Base-by-base conservation (phyloP, 2,329 filamentous ascomycete genomes). In the Lachnellula cervina region DNA sequence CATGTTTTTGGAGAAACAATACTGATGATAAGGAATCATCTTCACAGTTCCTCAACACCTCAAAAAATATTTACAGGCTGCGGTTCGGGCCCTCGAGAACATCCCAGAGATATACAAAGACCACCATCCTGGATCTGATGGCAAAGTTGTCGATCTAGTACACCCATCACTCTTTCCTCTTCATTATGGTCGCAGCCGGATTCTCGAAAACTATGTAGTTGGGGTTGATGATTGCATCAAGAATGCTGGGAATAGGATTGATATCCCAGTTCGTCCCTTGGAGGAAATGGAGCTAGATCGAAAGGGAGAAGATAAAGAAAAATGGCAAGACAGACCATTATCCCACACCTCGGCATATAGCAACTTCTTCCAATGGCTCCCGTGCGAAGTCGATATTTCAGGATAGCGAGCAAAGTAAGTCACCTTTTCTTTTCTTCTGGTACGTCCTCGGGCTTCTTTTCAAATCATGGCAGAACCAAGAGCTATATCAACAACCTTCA, bases 121-220 rank as follows among this genome's bases (percentile, higher is more conserved):
- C 66, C 88, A 79, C 77, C 81, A 87, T 67, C 84, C 84, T 0
- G 73, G 77, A 2, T 82, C 79, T 0, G 71, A 82, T 34, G 68
- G 72, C 0, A 77, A 76, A 56, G 82, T 88, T 1, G 75, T 85
- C 0, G 79, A 88, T 64, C 70, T 88, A 1, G 76, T 88, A 4
- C 78, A 88, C 59, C 83, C 84, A 1, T 87, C 82, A 0, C 72
- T 88, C 5, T 88, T 78, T 59, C 83, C 84, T 0, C 68, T 88
- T 0, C 65, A 81, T 1, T 83, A 81, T 61, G 80, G 79, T 0
- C 68, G 69, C 14, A 76, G 75, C 2, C 72, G 73, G 2, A 71
- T 75, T 3, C 61, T 82, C 0, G 42, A 61, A 14, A 62, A 69
- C 5, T 50, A 55, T 44, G 28, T 62, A 4, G 51, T 69, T 25